phyloP scores from a whole-genome alignment of 2,329 filamentous ascomycete species.

The Zymoseptoria ardabiliae region DNA sequence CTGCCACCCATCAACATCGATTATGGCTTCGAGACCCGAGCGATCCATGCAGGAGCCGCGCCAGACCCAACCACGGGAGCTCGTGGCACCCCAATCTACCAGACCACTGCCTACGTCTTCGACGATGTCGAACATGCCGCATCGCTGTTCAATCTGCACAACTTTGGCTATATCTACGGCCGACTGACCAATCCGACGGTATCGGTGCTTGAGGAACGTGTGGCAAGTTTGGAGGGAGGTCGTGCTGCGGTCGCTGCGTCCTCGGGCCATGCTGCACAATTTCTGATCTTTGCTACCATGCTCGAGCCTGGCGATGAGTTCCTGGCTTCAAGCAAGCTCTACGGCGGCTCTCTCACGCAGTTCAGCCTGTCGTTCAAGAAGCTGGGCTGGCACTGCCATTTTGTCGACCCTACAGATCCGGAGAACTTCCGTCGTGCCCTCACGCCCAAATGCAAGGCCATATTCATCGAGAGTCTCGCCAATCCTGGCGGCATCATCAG shows the following conservation, averaged over 20 bases:
- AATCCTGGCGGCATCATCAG: slow-evolving; percentile 10
- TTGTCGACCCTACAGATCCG: slow-evolving; percentile 11
- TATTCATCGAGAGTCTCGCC: slow-evolving; percentile 12
- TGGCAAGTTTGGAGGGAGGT: slow-evolving; percentile 13
- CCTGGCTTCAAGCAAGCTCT: slow-evolving; percentile 11
- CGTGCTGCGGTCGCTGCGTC: slow-evolving; percentile 11
- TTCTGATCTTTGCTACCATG: slow-evolving; percentile 11
- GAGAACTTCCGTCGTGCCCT: slow-evolving; percentile 11
- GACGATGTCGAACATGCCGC: slow-evolving; percentile 12
- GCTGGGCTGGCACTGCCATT: slow-evolving; percentile 13
- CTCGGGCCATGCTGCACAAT: slow-evolving; percentile 13
- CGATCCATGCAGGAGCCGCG: slow-evolving; percentile 9
- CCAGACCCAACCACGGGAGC: slow-evolving; percentile 12
- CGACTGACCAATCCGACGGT: slow-evolving; percentile 14
- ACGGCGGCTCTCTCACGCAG: slow-evolving; percentile 13
- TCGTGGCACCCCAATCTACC: slow-evolving; percentile 13
- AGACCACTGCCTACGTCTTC: slow-evolving; percentile 13
- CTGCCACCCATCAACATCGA: slow-evolving; percentile 8
- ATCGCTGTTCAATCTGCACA: slow-evolving; percentile 12
- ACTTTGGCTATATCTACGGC: slow-evolving; percentile 13
- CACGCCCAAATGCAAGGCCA: slow-evolving; percentile 13
- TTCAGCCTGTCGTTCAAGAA: slow-evolving; percentile 14
- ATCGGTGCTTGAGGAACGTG: slow-evolving; percentile 11
- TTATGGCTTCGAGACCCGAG: slow-evolving; percentile 12
- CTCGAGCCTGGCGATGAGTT: slow-evolving; percentile 13